A percentile compares a stretch with the other conserved stretches of the same genome.
Conservation (phyloP, 2,329 filamentous ascomycete genomes). For the Rachicladosporium sp. region DNA sequence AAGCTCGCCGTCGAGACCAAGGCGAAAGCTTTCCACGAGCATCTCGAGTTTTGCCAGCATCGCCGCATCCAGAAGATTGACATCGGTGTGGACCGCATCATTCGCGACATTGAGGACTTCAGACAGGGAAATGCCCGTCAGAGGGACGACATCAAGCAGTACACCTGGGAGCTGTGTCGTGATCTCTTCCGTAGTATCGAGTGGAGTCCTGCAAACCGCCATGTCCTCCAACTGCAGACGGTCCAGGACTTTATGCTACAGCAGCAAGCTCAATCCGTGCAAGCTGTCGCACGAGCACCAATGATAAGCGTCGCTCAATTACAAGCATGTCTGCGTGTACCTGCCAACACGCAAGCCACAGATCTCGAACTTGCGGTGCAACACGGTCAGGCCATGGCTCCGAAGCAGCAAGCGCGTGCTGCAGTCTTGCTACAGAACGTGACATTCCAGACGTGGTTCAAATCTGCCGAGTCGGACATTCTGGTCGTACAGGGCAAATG, state of each 20-base stretch:
- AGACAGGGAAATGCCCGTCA: neutral
- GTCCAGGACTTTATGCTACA: too few species aligned
- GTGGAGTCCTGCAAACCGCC: too few species aligned
- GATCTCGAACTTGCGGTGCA: neutral
- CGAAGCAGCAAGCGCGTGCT: slow-evolving; percentile 1
- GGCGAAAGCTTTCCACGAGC: slow-evolving; percentile 2
- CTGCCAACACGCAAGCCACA: too few species aligned
- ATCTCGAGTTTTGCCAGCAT: slow-evolving; percentile 1
- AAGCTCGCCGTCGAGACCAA: slow-evolving; percentile 3
- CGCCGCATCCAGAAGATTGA: slow-evolving; percentile 1
- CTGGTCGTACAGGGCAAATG: slow-evolving; percentile 1
- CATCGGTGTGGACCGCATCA: slow-evolving; percentile 1
- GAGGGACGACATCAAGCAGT: too few species aligned
- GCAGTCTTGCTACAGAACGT: neutral
- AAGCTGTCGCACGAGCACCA: too few species aligned
- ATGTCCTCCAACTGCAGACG: too few species aligned
- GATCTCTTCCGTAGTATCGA: too few species aligned
- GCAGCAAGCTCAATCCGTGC: too few species aligned
- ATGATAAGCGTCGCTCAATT: too few species aligned
- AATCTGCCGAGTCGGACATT: neutral
- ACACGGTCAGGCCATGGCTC: neutral
- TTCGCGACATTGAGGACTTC: neutral
- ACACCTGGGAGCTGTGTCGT: too few species aligned
- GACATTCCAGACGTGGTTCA: slow-evolving; percentile 1
- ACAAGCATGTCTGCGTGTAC: too few species aligned